phyloP scores from a whole-genome alignment of 2,329 filamentous ascomycete species.

The Trichoderma harzianum region DNA sequence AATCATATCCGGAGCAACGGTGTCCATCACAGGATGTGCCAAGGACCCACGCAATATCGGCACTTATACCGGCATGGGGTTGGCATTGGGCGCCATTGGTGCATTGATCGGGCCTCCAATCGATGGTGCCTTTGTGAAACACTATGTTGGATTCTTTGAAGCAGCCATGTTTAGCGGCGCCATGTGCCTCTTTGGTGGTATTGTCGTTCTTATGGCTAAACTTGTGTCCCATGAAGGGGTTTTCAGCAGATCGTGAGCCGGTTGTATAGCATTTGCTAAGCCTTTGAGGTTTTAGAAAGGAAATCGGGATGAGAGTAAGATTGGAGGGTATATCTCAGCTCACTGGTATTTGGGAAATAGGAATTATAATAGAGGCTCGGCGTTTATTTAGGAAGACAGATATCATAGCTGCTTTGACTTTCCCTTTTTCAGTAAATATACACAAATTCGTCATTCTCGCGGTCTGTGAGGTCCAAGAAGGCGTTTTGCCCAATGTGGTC shows the following conservation, averaged over 20 bases:
- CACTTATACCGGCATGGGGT: conserved; percentile 37
- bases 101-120: conserved; percentile 19
- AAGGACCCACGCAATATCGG: conserved; percentile 52
- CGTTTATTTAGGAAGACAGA: not conserved
- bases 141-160: conserved; percentile 17
- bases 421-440: conserved; percentile 49
- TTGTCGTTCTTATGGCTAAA: conserved; percentile 20
- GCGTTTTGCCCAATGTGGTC: conserved; percentile 45
- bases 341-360: not conserved
- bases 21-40: conserved; percentile 40
- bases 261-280: not conserved
- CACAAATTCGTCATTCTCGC: conserved; percentile 66
- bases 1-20: conserved; percentile 41
- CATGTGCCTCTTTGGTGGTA: conserved; percentile 19
- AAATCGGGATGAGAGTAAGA: not conserved
- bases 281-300: not conserved
- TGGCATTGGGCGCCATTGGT: conserved; percentile 8
- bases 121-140: conserved; percentile 16
- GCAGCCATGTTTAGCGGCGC: conserved; percentile 22
- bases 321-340: not conserved
- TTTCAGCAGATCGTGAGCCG: not conserved
- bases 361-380: not conserved
- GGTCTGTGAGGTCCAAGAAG: conserved; percentile 60
- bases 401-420: not conserved
- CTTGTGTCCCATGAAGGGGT: conserved; percentile 14